Evolutionary conservation across 2,329 filamentous ascomycete genomes (phyloP).

Genomic region (Epichloe aotearoae): DNA sequence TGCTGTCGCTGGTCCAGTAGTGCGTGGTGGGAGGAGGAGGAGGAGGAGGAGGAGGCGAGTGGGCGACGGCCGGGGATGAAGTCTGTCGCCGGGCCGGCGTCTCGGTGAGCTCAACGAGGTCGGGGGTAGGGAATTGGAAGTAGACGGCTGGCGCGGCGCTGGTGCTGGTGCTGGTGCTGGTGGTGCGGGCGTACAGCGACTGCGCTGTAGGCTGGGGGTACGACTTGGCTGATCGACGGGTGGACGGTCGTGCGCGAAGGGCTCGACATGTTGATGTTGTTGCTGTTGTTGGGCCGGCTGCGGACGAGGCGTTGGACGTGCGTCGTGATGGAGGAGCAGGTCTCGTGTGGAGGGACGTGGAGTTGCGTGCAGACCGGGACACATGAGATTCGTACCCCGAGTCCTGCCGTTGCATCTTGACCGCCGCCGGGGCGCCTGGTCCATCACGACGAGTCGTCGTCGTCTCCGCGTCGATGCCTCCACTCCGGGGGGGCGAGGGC

Average conservation of each 20-base stretch:
- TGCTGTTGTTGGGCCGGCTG: conserved; percentile 9
- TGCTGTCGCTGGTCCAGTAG: conserved; percentile 54
- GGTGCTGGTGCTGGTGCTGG: conserved; percentile 12
- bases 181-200: conserved; percentile 20
- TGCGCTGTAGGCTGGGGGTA: conserved; percentile 18
- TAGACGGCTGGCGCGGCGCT: conserved; percentile 24
- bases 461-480: conserved; percentile 10
- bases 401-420: conserved; percentile 40
- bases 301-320: conserved; percentile 19
- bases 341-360: conserved; percentile 18
- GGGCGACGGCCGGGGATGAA: conserved; percentile 10
- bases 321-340: conserved; percentile 18
- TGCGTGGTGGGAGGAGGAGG: conserved; percentile 46
- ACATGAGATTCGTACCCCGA: conserved; percentile 44
- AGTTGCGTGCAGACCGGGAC: conserved; percentile 21
- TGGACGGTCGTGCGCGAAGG: conserved; percentile 25
- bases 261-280: conserved; percentile 14
- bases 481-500: conserved; percentile 5
- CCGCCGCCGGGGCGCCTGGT: conserved; percentile 14
- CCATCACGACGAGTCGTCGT: too few species aligned
- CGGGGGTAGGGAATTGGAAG: conserved; percentile 36
- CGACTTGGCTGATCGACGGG: conserved; percentile 28
- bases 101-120: conserved; percentile 19
- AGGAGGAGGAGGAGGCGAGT: conserved; percentile 33
- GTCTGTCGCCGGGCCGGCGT: background rate